phyloP scores from a whole-genome alignment of 1,284 basidiomycete species.

The Afroboletus lepidellus region DNA sequence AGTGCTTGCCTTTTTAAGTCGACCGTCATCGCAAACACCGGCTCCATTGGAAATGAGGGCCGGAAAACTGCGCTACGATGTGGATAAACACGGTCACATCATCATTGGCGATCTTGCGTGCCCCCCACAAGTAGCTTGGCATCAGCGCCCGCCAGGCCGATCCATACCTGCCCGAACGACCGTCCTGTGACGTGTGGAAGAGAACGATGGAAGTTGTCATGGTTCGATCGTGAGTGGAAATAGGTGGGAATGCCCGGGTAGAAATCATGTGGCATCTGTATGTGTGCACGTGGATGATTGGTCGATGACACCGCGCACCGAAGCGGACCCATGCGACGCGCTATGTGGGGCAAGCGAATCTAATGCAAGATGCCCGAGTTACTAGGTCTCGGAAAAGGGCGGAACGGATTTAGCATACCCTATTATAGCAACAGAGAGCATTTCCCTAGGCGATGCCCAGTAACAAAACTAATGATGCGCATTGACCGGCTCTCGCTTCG shows the following conservation, averaged over 20 bases:
- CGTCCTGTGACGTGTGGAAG: slow-evolving; percentile 6
- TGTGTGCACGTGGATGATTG: slow-evolving; percentile 2
- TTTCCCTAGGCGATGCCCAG: not conserved
- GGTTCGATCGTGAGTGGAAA: slow-evolving; percentile 4
- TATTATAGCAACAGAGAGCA: not conserved
- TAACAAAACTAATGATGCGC: not conserved
- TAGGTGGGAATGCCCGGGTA: slow-evolving; percentile 13
- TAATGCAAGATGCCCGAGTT: not conserved
- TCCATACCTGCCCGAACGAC: slow-evolving; percentile 4
- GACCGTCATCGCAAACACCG: not conserved
- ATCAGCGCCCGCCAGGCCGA: not conserved
- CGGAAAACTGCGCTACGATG: slow-evolving; percentile 4
- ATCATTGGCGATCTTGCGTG: slow-evolving; percentile 2
- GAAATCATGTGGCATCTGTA: slow-evolving; percentile 12
- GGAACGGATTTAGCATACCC: not conserved
- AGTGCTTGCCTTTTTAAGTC: slow-evolving; percentile 19
- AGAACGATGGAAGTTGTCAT: slow-evolving; percentile 17
- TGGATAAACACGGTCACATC: slow-evolving; percentile 21
- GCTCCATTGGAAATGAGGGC: slow-evolving; percentile 13
- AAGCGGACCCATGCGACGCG: not conserved
- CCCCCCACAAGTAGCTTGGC: slow-evolving; percentile 4
- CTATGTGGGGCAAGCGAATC: not conserved
- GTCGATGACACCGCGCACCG: slow-evolving; percentile 2
- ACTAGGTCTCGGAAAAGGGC: not conserved
- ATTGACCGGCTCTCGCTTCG: slow-evolving; percentile 5